Conservation (phyloP, 495 filamentous ascomycete species). For the Penicillium manginii region DNA sequence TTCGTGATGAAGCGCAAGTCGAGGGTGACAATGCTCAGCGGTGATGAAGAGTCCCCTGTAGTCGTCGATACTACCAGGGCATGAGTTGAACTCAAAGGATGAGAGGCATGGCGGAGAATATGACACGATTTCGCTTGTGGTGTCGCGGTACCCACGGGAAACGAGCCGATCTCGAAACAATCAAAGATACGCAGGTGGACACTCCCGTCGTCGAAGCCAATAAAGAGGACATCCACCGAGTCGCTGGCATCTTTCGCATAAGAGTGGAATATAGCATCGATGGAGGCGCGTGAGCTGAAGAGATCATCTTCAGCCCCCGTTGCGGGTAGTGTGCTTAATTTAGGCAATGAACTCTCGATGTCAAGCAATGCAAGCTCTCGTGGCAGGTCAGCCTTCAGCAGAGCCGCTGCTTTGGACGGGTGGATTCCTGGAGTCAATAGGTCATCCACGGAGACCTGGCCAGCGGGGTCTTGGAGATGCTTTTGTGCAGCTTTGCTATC, state of each 20-base stretch:
- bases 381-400: constrained; percentile 67
- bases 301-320: constrained; percentile 44
- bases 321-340: constrained; percentile 73
- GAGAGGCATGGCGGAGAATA: constrained; percentile 64
- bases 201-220: constrained; percentile 76
- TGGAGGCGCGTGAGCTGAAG: constrained; percentile 32
- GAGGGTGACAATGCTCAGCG: constrained; percentile 71
- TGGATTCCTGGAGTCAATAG: constrained; percentile 42
- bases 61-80: constrained; percentile 60
- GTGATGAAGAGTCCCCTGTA: constrained; percentile 22
- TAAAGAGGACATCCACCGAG: constrained; percentile 79
- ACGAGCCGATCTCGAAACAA: constrained; percentile 80
- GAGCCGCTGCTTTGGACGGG: constrained; percentile 40
- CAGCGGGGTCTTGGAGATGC: constrained; percentile 45
- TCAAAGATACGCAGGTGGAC: constrained; percentile 88
- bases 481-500: constrained; percentile 53
- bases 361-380: constrained; percentile 77
- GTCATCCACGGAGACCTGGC: constrained; percentile 47
- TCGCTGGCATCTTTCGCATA: constrained; percentile 63
- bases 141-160: constrained; percentile 43
- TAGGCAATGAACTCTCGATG: constrained; percentile 78
- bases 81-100: constrained; percentile 76
- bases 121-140: constrained; percentile 22
- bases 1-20: constrained; percentile 80
- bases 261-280: constrained; percentile 36